phyloP scores from a whole-genome alignment of 2,329 filamentous ascomycete genomes.

The Fusarium haematococcum region DNA sequence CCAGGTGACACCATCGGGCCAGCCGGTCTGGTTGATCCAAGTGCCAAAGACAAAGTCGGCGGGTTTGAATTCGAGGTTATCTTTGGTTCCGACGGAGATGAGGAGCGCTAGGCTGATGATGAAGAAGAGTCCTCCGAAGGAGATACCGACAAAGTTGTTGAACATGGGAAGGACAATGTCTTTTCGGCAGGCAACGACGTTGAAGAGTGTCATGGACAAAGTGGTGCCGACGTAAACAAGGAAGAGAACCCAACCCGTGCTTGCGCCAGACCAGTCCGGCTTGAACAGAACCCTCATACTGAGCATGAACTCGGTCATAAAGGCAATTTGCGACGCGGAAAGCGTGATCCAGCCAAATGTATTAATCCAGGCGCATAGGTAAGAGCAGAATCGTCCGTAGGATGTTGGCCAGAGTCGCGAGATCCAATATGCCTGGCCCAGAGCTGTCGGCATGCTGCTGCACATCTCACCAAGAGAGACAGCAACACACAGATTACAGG shows the following conservation, averaged over 20 bases:
- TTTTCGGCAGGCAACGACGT: conserved; percentile 62
- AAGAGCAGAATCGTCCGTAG: conserved; percentile 62
- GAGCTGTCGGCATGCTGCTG: conserved; percentile 69
- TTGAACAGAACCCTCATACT: conserved; percentile 68
- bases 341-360: conserved; percentile 70
- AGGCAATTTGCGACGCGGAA: conserved; percentile 64
- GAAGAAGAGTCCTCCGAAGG: conserved; percentile 64
- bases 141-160: conserved; percentile 67
- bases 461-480: conserved; percentile 67
- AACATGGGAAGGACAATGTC: conserved; percentile 57
- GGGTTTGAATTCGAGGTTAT: conserved; percentile 59
- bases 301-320: conserved; percentile 69
- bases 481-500: conserved; percentile 65
- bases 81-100: conserved; percentile 61
- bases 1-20: conserved; percentile 67
- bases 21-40: conserved; percentile 62
- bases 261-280: conserved; percentile 57
- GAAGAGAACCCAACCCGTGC: conserved; percentile 65
- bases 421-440: conserved; percentile 70
- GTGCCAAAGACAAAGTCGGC: conserved; percentile 63
- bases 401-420: conserved; percentile 51
- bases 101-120: conserved; percentile 63
- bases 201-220: conserved; percentile 60
- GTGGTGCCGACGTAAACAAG: conserved; percentile 66
- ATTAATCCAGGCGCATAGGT: conserved; percentile 71